Evolutionary conservation across 2,329 filamentous ascomycete species (phyloP).

Genomic region (Berkeleyomyces basicola): DNA sequence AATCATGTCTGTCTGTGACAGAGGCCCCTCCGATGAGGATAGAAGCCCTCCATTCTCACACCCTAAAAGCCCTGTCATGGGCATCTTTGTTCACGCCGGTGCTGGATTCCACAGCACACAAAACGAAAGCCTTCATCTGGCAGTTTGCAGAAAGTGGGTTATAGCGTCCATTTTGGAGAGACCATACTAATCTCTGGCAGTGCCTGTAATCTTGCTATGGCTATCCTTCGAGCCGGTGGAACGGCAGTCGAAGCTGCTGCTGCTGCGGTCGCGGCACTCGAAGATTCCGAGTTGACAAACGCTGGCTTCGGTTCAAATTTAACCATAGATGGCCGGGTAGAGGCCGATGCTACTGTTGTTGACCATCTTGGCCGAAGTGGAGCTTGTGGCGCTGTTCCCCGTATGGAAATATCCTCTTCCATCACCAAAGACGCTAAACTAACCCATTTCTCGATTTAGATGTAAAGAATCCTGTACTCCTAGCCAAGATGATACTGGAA

Average conservation of each 20-base stretch:
- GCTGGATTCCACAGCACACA: conserved; percentile 82
- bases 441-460: conserved; percentile 32
- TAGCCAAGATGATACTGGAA: conserved; percentile 72
- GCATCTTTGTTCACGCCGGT: conserved; percentile 90
- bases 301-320: conserved; percentile 92
- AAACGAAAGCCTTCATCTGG: conserved; percentile 72
- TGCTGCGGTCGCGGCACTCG: conserved; percentile 69
- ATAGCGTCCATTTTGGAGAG: conserved; percentile 3
- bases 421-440: not conserved
- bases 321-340: conserved; percentile 74
- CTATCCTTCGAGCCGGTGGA: conserved; percentile 55
- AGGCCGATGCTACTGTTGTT: conserved; percentile 87
- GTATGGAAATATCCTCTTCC: conserved; percentile 31
- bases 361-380: conserved; percentile 85
- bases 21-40: not conserved
- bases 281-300: conserved; percentile 93
- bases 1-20: conserved; percentile 3
- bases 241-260: conserved; percentile 80
- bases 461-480: conserved; percentile 78
- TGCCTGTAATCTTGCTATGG: conserved; percentile 11
- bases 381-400: conserved; percentile 76
- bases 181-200: not conserved
- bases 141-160: conserved; percentile 73
- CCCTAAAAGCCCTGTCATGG: conserved; percentile 31
- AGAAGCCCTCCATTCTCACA: not conserved